Evolutionary conservation across 441 rosid genomes (phyloP), one percentile per base, ranked within the genome.

Genomic region (Gossypium schwendimanii): DNA sequence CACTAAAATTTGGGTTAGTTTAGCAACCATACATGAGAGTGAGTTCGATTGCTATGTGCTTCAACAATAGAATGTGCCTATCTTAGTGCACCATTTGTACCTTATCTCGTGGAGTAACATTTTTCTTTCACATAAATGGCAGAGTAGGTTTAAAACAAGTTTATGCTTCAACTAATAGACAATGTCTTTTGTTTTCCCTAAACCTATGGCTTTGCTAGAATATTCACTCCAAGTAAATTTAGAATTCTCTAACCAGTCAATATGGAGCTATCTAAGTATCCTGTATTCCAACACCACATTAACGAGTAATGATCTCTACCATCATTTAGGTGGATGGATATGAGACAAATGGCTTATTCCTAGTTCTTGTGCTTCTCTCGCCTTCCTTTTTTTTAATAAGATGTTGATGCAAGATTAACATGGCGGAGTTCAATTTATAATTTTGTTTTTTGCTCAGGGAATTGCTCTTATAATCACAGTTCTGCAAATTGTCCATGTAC

Each of bases 391-490:
- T 33, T 26, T 63, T 24, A 41, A 24, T 1, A 53, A 49, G 45
- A 50, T 55, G 33, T 47, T 33, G 50, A 41, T 68, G 73, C 21
- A 66, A 66, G 45, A 70, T 47, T 68, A 1, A 36, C 60, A 26
- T 65, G 33, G 61, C 26, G 54, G 31, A 17, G 45, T 59, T 77
- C 11, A 73, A 71, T 63, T 81, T 23, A 72, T 70, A 6, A 23
- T 62, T 58, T 9, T 75, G 57, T 69, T 71, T 60, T 75, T 39
- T 65, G 71, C 79, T 75, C 86, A 95, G 98, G 99, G 99, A 69
- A 91, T 95, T 83, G 93, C 97, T 14, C 81, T 95, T 81, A 92
- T 95, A 69, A 83, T 95, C 83, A 92, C 97, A 4, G 98, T 95
- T 76, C 87, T 95, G 81, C 99, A 94, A 80, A 91, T 94, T 75